A percentile compares a stretch with the other conserved stretches of the same genome.
These are phyloP conservation scores for Aureobasidium sp. DNA, from an alignment of 2,329 filamentous ascomycete species.

Conservation along the genomic window DNA sequence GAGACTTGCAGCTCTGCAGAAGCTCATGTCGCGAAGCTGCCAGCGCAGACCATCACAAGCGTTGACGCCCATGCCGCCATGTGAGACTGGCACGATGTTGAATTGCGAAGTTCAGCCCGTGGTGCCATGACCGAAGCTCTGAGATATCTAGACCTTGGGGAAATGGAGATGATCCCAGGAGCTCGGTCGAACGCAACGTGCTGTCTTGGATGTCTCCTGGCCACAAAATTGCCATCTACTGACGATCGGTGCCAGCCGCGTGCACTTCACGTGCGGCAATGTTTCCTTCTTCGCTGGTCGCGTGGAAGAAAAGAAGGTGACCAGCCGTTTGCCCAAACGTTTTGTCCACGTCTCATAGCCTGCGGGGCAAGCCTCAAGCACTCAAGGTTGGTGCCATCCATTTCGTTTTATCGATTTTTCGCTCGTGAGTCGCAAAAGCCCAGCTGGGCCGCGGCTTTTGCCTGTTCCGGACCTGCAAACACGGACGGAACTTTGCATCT, in stretches of 20 bases:
- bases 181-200: background rate
- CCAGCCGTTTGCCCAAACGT: background rate
- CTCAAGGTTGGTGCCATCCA: background rate
- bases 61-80: background rate
- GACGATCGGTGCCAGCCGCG: background rate
- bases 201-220: background rate
- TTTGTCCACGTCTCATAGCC: background rate
- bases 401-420: constrained; percentile 5
- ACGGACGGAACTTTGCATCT: background rate
- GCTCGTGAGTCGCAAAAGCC: background rate
- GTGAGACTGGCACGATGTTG: background rate
- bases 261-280: background rate
- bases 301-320: background rate
- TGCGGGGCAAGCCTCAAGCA: constrained; percentile 3
- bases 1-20: background rate
- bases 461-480: constrained; percentile 2
- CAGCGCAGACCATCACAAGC: constrained; percentile 1
- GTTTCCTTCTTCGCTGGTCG: background rate
- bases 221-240: background rate
- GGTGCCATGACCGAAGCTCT: background rate
- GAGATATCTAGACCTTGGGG: background rate
- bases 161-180: constrained; percentile 2
- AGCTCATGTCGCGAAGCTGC: background rate
- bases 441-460: constrained; percentile 6
- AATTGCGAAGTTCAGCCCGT: constrained; percentile 7